Evolutionary conservation across 169 alveolate species (phyloP).

Genomic region (Ichthyophthirius multifiliis): DNA sequence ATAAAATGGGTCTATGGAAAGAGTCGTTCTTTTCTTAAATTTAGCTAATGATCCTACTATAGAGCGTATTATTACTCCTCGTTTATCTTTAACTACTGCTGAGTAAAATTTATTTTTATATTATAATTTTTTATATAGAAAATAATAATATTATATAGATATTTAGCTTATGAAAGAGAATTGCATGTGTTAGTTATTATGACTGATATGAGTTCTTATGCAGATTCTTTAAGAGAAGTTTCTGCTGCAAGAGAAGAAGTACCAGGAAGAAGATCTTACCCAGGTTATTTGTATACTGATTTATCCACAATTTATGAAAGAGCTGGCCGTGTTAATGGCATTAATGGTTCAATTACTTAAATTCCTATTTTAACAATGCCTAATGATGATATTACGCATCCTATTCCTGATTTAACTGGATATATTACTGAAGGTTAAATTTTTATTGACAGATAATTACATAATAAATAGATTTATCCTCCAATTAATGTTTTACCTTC

Average conservation of each 20-base stretch:
- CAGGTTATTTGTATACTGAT: conserved; percentile 99
- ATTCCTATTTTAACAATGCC: conserved; percentile 99
- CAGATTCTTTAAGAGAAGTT: conserved; percentile 99
- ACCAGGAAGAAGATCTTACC: conserved; percentile 99
- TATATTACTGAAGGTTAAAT: conserved; percentile 99
- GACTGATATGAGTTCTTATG: conserved; percentile 99
- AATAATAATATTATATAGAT: too few relatives aligned
- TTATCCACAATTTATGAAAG: conserved; percentile 99
- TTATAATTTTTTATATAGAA: neutral
- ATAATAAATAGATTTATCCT: conserved; percentile 96
- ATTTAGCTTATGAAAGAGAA: conserved; percentile 98
- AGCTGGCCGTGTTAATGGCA: conserved; percentile 97
- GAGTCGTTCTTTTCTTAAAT: conserved; percentile 98
- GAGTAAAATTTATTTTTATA: conserved; percentile 80
- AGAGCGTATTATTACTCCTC: conserved; percentile 98
- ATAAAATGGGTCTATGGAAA: conserved; percentile 99
- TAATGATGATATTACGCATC: conserved; percentile 99
- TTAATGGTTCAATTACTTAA: conserved; percentile 94
- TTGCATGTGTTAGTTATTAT: conserved; percentile 97
- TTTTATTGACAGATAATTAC: conserved; percentile 97
- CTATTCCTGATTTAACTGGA: conserved; percentile 99
- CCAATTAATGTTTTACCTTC: conserved; percentile 98
- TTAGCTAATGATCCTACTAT: conserved; percentile 99
- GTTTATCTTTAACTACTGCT: conserved; percentile 99
- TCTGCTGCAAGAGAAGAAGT: conserved; percentile 99